Base-by-base conservation (phyloP, 495 filamentous ascomycete genomes). In the Xylaria sp. region DNA sequence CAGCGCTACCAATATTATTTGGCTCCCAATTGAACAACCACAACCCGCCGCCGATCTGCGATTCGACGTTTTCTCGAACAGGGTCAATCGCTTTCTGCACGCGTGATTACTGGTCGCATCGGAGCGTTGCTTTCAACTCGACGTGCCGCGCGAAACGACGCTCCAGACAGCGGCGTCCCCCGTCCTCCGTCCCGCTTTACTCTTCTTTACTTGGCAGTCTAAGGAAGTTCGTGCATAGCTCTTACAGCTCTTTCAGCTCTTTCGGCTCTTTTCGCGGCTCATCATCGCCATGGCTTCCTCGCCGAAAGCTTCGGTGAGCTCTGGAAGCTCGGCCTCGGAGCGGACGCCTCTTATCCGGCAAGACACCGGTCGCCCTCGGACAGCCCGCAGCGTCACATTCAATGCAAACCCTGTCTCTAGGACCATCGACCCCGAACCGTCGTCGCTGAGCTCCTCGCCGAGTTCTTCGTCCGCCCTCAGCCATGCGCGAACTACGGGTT, bases 351-450 rank as follows among this genome's bases (percentile, higher is more conserved):
- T 86, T 48, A 72, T 85, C 9, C 72, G 80, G 5, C 77, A 80
- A 65, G 83, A 81, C 33, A 52, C 77, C 14, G 57, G 46, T n/a
- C 79, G 82, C 15, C 71, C 79, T 12, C 77, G 75, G 57, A 77
- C 80, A 21, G 72, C 75, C 41, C 81, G 84, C 61, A 85, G 76
- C 61, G 84, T 86, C 74, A 85, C 84, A 8, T 86, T 86, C 74
- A 84, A 85, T 55, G 78, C 82, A 24, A 85, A 85, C 65, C 84
- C 84, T 65, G 81, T 85, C 61, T 78, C 78, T 58, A 82, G 83
- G 71, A 86, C 84, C 35, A 85, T 86, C 71, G 83, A 85, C 68
- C 82, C 83, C 19, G 84, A 84, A 29, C 75, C 80, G 11, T 21
- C 72, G 43, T 74, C 77, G 19, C 57, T 75, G 24, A 76, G 73